A percentile compares a stretch with the other conserved stretches of the same genome.
phyloP scores from a whole-genome alignment of 345 rosid species.

The Eutrema heterophyllum region DNA sequence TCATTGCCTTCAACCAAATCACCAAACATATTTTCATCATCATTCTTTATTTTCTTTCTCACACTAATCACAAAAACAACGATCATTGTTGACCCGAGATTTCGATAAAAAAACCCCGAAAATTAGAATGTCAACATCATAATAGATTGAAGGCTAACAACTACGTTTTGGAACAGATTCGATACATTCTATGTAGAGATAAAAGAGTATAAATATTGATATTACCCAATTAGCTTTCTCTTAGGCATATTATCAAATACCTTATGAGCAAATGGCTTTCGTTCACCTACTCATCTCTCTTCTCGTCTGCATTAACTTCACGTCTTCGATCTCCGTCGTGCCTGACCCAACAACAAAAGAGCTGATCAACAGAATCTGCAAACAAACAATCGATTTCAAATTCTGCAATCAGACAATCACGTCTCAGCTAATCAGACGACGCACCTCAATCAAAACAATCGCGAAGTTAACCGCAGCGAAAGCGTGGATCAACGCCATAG shows the following conservation, averaged over 20 bases:
- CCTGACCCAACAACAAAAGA: constrained; percentile 28
- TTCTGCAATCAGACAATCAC: constrained; percentile 29
- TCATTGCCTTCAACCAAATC: constrained; percentile 29
- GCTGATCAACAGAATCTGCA: constrained; percentile 34
- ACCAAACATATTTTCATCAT: constrained; percentile 22
- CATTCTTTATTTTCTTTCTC: background rate
- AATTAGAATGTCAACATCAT: constrained; percentile 16
- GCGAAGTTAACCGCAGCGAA: constrained; percentile 30
- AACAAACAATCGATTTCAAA: constrained; percentile 25
- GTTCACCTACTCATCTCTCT: constrained; percentile 21
- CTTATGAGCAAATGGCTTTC: constrained; percentile 9
- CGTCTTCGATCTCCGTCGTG: constrained; percentile 13
- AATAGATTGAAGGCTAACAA: constrained; percentile 19
- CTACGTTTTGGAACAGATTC: constrained; percentile 23
- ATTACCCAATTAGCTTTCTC: constrained; percentile 3
- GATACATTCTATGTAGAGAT: constrained; percentile 10
- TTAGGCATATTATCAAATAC: constrained; percentile 2
- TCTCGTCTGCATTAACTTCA: constrained; percentile 23
- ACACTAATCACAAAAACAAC: background rate
- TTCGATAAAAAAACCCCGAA: background rate
- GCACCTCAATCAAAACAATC: constrained; percentile 25
- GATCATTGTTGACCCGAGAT: background rate
- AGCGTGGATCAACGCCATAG: constrained; percentile 33
- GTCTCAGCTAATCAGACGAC: constrained; percentile 17
- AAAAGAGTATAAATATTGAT: constrained; percentile 23